A percentile compares a stretch with the other conserved stretches of the same genome.
These are phyloP conservation scores for Calonectria pauciramosa DNA, from an alignment of 2,329 filamentous ascomycete species.

Conservation along the genomic window DNA sequence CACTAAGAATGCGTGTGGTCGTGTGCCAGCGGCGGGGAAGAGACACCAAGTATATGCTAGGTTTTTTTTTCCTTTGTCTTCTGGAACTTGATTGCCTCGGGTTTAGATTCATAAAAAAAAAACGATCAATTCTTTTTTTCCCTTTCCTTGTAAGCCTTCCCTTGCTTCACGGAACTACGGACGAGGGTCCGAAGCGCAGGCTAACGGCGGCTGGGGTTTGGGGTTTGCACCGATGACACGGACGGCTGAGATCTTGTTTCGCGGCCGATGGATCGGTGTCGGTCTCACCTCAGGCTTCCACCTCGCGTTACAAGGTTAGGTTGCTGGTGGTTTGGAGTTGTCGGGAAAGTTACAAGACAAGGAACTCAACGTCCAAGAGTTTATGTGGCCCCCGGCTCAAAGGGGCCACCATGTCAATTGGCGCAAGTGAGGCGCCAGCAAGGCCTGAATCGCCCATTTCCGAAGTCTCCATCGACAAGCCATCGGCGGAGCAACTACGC, in stretches of 20 bases:
- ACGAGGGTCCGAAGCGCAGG: slow-evolving; percentile 16
- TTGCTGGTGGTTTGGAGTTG: slow-evolving; percentile 13
- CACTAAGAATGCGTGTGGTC: slow-evolving; percentile 26
- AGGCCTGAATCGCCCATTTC: slow-evolving; percentile 18
- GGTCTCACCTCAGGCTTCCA: slow-evolving; percentile 30
- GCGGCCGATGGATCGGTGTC: slow-evolving; percentile 35
- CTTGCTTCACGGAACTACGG: slow-evolving; percentile 13
- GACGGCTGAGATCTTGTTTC: slow-evolving; percentile 42
- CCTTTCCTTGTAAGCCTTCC: not conserved
- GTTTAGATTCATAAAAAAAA: not conserved
- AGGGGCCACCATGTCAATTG: slow-evolving; percentile 9
- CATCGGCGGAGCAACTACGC: slow-evolving; percentile 23
- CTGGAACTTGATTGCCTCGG: not conserved
- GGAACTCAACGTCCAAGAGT: slow-evolving; percentile 5
- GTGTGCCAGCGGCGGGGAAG: slow-evolving; percentile 25
- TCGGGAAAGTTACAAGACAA: slow-evolving; percentile 10
- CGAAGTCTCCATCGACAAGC: slow-evolving; percentile 17
- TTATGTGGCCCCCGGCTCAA: slow-evolving; percentile 6
- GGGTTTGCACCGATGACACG: slow-evolving; percentile 31
- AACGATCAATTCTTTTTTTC: not conserved
- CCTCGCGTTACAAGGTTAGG: not conserved
- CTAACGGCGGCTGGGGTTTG: slow-evolving; percentile 25
- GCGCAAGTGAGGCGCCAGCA: slow-evolving; percentile 15
- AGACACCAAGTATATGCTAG: slow-evolving; percentile 2
- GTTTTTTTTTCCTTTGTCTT: not conserved